Evolutionary conservation across 202 grass and related monocot genomes (phyloP), one percentile per base, ranked within the genome.

Genomic region (Carex sylvatica): DNA sequence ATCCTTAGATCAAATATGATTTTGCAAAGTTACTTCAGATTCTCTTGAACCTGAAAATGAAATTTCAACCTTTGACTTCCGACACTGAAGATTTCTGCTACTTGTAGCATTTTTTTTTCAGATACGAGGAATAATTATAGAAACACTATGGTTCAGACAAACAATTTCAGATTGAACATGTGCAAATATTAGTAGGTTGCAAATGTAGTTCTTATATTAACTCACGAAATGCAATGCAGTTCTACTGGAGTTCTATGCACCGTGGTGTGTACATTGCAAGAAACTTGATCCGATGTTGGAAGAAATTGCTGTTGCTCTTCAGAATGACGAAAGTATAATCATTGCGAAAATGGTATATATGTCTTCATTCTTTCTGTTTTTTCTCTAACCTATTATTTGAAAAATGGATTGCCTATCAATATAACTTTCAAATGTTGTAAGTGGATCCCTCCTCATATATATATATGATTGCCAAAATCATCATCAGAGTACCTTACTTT

Each of bases 281-380:
- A 90, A 89, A 86, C 84, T 99, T n/a, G 88, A 88, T 0, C 96
- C 91, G 0, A 92, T 95, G 47, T 83, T 98, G 83, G 92, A 98
- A 61, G 88, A 95, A 83, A 89, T 90, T 80, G 92, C 96, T 11
- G 36, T 90, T 20, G 82, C 78, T 10, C 83, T 99, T 19, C 87
- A 92, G 86, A 77, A 89, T 9, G 89, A 95, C 2, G 79, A 87
- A 69, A 84, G 86, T 44, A 83, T 99, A 2, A 5, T 99, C 44
- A 99, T 99, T 81, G 89, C 93, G 61, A 99, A 99, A 86, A 96
- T 99, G 85, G 96, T 99, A 89, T 40, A 40, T 40, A 40, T 40
- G 31, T 70, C 53, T 36, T 53, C 64, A 58, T 58, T 19, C 30
- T 73, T 26, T 31, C 30, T 51, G 26, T 60, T 4, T 56, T n/a